Percentiles rank a stretch among this genome's conserved stretches.
phyloP scores from a whole-genome alignment of 257 asterid genomes.

The Capsicum chinense region DNA sequence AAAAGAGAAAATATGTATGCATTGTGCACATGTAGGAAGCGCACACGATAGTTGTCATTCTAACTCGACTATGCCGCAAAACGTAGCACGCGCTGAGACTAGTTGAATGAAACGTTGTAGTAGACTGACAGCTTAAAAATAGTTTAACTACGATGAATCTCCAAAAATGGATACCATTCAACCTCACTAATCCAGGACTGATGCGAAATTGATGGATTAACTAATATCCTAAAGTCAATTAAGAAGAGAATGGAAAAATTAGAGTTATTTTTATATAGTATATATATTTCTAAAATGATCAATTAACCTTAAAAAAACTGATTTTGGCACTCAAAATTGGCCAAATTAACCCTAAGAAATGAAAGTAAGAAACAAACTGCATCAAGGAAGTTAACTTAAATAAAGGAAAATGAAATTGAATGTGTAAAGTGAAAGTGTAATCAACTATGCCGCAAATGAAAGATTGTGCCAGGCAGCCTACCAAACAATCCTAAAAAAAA shows the following conservation, averaged over 20 bases:
- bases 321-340: neutral
- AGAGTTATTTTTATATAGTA: neutral
- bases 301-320: too few relatives aligned
- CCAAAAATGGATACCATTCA: constrained; percentile 2
- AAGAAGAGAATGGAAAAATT: neutral
- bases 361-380: constrained; percentile 1
- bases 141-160: neutral
- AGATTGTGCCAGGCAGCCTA: too few relatives aligned
- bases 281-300: neutral
- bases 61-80: neutral
- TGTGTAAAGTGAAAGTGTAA: neutral
- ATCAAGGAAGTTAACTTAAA: neutral
- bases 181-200: neutral
- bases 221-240: neutral
- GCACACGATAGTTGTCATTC: neutral
- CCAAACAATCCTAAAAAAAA: too few relatives aligned
- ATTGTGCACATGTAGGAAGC: neutral
- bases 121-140: neutral
- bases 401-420: neutral
- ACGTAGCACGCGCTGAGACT: neutral
- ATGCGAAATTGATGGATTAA: neutral
- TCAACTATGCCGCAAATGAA: too few relatives aligned
- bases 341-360: neutral
- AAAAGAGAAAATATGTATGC: neutral
- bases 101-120: neutral